These are phyloP conservation scores for Thermomucor indicae-seudaticae DNA, from an alignment of 371 early-diverging fungal genomes.

Conservation along the genomic window DNA sequence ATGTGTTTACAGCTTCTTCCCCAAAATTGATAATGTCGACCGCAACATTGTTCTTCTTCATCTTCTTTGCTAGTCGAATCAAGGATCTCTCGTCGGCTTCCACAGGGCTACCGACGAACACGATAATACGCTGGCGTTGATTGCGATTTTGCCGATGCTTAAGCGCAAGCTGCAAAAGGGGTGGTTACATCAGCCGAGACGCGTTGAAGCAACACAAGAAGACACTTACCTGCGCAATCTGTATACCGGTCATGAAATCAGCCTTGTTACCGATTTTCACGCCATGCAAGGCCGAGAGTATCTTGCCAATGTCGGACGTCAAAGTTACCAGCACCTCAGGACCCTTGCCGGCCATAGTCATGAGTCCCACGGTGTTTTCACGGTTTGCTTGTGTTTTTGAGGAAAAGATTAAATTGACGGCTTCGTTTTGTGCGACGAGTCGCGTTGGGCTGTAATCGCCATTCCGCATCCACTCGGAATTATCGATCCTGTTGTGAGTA, in stretches of 20 bases:
- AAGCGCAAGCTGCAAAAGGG: constrained; percentile 70
- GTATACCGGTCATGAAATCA: constrained; percentile 83
- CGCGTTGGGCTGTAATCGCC: constrained; percentile 98
- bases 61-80: constrained; percentile 88
- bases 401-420: constrained; percentile 88
- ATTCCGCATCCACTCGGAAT: constrained; percentile 99
- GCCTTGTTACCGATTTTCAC: constrained; percentile 71
- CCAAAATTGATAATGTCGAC: constrained; percentile 98
- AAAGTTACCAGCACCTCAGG: constrained; percentile 95
- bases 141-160: constrained; percentile 97
- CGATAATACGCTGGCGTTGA: constrained; percentile 91
- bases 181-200: not conserved
- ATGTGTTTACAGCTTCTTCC: constrained; percentile 86
- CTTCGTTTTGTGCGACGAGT: constrained; percentile 93
- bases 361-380: constrained; percentile 95
- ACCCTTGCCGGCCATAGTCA: constrained; percentile 95
- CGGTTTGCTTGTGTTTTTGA: constrained; percentile 91
- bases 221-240: constrained; percentile 89
- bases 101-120: constrained; percentile 92
- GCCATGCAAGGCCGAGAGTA: constrained; percentile 83
- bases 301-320: constrained; percentile 87
- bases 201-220: not conserved
- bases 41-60: constrained; percentile 96
- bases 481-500: constrained; percentile 78
- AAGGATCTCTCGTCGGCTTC: constrained; percentile 79